Evolutionary conservation across 1,284 basidiomycete genomes (phyloP).

Genomic region (Apiotrichum gamsii): DNA sequence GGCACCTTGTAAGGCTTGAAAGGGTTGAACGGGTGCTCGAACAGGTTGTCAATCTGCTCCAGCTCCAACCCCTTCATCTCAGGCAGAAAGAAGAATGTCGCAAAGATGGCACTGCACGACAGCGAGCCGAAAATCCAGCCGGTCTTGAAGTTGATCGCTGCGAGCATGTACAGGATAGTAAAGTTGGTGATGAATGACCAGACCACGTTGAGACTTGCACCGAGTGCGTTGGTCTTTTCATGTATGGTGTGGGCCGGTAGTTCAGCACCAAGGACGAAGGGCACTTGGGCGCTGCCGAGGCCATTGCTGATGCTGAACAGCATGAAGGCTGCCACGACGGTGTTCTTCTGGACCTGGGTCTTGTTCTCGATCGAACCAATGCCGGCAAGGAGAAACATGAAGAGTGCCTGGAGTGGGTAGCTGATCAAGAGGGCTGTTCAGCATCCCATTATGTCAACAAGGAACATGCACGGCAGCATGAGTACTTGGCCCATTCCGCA

Average conservation of each 20-base stretch:
- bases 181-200: slow-evolving; percentile 9
- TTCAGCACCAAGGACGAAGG: slow-evolving; percentile 13
- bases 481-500: too few species aligned
- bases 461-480: slow-evolving; percentile 7
- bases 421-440: slow-evolving; percentile 1
- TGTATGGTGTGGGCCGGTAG: slow-evolving; percentile 7
- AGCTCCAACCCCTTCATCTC: slow-evolving; percentile 17
- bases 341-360: neutral
- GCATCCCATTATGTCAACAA: slow-evolving; percentile 4
- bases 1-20: too few species aligned
- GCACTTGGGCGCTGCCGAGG: slow-evolving; percentile 6
- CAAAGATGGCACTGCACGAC: neutral
- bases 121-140: slow-evolving; percentile 11
- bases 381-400: slow-evolving; percentile 5
- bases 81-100: slow-evolving; percentile 4
- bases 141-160: slow-evolving; percentile 2
- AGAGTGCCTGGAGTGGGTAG: slow-evolving; percentile 2
- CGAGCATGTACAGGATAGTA: slow-evolving; percentile 6
- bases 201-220: slow-evolving; percentile 6
- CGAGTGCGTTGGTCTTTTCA: slow-evolving; percentile 10
- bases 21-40: neutral
- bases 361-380: slow-evolving; percentile 2
- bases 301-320: slow-evolving; percentile 1
- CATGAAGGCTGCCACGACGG: slow-evolving; percentile 5
- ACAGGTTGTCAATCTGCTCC: slow-evolving; percentile 10